A percentile compares a stretch with the other conserved stretches of the same genome.
phyloP scores from a whole-genome alignment of 2,329 filamentous ascomycete species.

The Cladosporium sp. region DNA sequence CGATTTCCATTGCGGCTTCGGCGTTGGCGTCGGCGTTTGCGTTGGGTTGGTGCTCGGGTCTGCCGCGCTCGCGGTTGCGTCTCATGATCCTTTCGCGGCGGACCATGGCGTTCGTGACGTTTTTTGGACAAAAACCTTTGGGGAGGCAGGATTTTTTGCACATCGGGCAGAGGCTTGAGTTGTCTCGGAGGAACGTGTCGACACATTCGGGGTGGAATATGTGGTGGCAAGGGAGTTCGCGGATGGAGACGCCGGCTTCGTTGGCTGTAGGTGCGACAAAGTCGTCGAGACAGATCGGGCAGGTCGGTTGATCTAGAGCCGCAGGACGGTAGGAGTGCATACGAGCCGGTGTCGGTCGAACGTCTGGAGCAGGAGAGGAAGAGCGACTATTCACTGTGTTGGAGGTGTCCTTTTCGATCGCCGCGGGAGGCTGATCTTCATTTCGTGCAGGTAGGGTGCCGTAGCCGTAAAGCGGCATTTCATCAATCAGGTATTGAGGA shows the following conservation, averaged over 20 bases:
- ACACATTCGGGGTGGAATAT: slow-evolving; percentile 94
- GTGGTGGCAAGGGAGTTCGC: slow-evolving; percentile 83
- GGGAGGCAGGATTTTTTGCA: slow-evolving; percentile 85
- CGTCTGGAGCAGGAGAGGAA: slow-evolving; percentile 14
- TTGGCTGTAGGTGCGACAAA: slow-evolving; percentile 48
- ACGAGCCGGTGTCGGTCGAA: slow-evolving; percentile 15
- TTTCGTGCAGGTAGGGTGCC: slow-evolving; percentile 16
- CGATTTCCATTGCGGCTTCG: slow-evolving; percentile 7
- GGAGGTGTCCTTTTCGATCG: slow-evolving; percentile 11
- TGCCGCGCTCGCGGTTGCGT: slow-evolving; percentile 50
- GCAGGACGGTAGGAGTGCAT: slow-evolving; percentile 21
- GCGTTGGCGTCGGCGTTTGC: not conserved
- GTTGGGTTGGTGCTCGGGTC: not conserved
- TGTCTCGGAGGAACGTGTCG: slow-evolving; percentile 72
- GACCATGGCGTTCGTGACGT: slow-evolving; percentile 82
- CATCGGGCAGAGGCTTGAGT: slow-evolving; percentile 83
- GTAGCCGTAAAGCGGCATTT: slow-evolving; percentile 77
- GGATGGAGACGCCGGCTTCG: slow-evolving; percentile 56
- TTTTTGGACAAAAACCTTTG: slow-evolving; percentile 50
- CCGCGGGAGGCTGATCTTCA: not conserved
- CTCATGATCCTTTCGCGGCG: slow-evolving; percentile 70
- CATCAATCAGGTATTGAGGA: slow-evolving; percentile 64
- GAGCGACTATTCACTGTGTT: slow-evolving; percentile 13
- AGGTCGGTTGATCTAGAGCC: slow-evolving; percentile 67
- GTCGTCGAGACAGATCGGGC: slow-evolving; percentile 84